Base-by-base conservation (phyloP, 805 yeast species). In the Phaffomyces antillensis region DNA sequence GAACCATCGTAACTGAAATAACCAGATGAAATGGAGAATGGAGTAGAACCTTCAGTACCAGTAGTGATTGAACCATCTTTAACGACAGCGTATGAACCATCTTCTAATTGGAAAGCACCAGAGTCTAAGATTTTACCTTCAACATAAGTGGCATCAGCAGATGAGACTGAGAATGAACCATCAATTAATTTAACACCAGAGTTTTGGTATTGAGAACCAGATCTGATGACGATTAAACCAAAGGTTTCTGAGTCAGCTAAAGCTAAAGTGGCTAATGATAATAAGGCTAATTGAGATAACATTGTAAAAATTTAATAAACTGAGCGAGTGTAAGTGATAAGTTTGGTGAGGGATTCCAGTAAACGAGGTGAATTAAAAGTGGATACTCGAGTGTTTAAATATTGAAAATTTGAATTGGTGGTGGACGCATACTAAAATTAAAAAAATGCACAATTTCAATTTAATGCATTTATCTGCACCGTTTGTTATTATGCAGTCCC, bases 21-120 rank as follows among this genome's bases (percentile, higher is more conserved):
- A 33, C 70, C 73, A 38, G 62, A 56, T 8, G 53, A 26, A 51
- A 75, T 62, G 24, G 71, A 52, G 54, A 70, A 75, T 4, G 72
- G 69, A 17, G 63, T 47, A 30, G 71, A 58, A 39, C 71, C 64
- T 17, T 56, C 57, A 13, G 57, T 10, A 30, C 55, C 56, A 25
- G 64, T 39, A 37, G 55, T 61, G 37, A 59, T 56, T 18, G 55
- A 42, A 44, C 51, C 56, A 38, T 52, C 60, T 39, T 41, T 45
- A 25, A 59, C 61, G 41, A 56, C 60, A 28, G 60, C 66, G 50
- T 44, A 65, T 12, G 55, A 49, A 39, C 57, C 63, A 41, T 62
- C 65, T 34, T 47, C 35, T 18, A 61, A 49, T 46, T 60, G 56
- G 42, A 66, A 55, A 12, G 30, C 30, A 28, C 30, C 30, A 28